phyloP scores from a whole-genome alignment of 306 rosid species.

The Quercus gilva region DNA sequence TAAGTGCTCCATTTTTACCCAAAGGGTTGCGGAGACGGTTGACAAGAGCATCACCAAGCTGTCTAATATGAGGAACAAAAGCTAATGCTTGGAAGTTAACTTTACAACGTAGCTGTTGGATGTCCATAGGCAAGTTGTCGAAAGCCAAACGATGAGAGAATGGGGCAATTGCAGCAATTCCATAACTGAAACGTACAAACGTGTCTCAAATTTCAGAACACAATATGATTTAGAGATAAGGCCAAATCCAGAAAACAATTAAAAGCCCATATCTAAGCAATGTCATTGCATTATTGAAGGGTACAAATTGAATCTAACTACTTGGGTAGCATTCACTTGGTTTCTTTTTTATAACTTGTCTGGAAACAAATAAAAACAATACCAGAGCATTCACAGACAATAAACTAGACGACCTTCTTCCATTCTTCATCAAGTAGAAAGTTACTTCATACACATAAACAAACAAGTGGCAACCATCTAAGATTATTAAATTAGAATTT shows the following conservation, averaged over 20 bases:
- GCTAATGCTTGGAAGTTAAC: constrained; percentile 88
- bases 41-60: constrained; percentile 81
- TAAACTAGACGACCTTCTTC: not conserved
- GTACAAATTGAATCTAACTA: not conserved
- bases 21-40: constrained; percentile 72
- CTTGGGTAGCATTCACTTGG: not conserved
- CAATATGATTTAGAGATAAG: not conserved
- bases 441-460: not conserved
- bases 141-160: constrained; percentile 92
- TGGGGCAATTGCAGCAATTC: constrained; percentile 90
- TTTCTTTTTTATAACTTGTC: not conserved
- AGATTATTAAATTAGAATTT: not conserved
- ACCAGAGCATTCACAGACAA: not conserved
- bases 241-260: not conserved
- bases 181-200: constrained; percentile 57
- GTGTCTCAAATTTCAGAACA: constrained; percentile 15
- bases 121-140: constrained; percentile 87
- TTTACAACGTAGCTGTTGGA: constrained; percentile 87
- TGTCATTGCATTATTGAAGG: not conserved
- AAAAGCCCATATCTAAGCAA: not conserved
- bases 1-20: constrained; percentile 26
- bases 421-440: not conserved
- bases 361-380: not conserved
- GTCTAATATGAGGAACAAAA: constrained; percentile 85
- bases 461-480: not conserved